Base-by-base conservation (phyloP, 495 filamentous ascomycete species). In the Aspergillus carlsbadensis region DNA sequence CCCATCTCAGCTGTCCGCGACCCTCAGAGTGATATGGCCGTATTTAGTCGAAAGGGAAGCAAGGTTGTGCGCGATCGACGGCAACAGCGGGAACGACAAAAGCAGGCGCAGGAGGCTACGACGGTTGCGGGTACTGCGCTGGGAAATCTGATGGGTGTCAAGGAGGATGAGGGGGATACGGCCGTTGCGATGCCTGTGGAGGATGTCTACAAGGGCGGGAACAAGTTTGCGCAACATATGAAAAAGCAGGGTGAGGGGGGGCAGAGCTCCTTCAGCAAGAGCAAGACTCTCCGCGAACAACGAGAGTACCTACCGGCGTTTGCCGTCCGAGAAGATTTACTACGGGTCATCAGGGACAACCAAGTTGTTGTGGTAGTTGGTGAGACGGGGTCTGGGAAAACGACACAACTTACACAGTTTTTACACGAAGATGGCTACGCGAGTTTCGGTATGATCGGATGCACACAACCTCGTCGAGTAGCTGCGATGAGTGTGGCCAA, bases 401-500 rank as follows among this genome's bases (percentile, higher is more conserved):
- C 93, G 2, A 98, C 93, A 5, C 93, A 98, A 74, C 80, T 98
- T 45, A 96, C 93, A 0, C 93, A 98, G 67, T 98, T 96, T 61
- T 77, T 98, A 15, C 87, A 92, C 66, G 93, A 98, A 71, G 93
- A 96, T 59, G 93, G 93, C 13, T 98, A 96, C 67, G 88, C 85
- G 29, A 88, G 89, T 52, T 68, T 76, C 37, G 93, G 93, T 39
- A 84, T 96, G 78, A 98, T 98, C 60, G 92, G 92, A 1, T 98
- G 93, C 65, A 98, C 93, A 20, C 93, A 98, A 62, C 93, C 93
- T 53, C 84, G 93, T 61, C 87, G 93, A 79, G 93, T 98, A 21
- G 93, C 93, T 35, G 93, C 95, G 2, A 99, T 99, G 95, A 96
- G 91, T 71, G 95, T 99, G 26, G 95, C 95, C 10, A 98, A 97